Base-by-base conservation (phyloP, 83 land plant genomes). In the Picea engelmannii region DNA sequence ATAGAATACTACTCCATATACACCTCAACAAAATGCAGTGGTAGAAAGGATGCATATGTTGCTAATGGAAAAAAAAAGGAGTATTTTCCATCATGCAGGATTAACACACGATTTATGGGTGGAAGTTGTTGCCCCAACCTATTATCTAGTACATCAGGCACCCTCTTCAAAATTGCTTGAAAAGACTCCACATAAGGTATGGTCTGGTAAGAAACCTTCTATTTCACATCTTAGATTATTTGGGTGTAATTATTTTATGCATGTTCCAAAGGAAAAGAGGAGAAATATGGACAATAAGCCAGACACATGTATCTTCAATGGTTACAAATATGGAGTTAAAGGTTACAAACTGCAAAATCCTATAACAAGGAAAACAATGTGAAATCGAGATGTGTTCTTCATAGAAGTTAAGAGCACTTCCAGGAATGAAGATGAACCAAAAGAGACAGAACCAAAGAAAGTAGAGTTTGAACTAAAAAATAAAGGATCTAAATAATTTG, bases 1-100 rank as follows among this genome's bases (percentile, higher is more conserved):
- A 3, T 8, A 59, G 1, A 64, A 20, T 17, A 21, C 66, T 20
- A 64, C 66, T 64, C 66, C 25, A 64, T 21, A 69, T 60, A 85
- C 83, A 16, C 83, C 83, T 47, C 81, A 85, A 12, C 84, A 82
- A 47, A 85, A 85, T 82, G 79, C 73, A 18, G 7, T 73, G 13
- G 79, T 73, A 31, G 69, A 78, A 27, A 81, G 78, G 25, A 85
- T 85, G 79, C 79, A 85, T 40, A 70, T 3, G 18, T 82, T 81
- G 7, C 47, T 82, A 0, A 17, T 82, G 58, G 78, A 82, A 18
- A 81, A 69, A 17, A 27, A 35, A 4, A 70, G 79, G 27, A 68
- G 84, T 74, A 40, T 82, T 81, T 35, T 68, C 9, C 24, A 27
- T 21, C 25, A 16, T 17, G 68, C 79, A 10, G 24, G 42, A 0